Evolutionary conservation across 345 rosid species (phyloP).

Genomic region (Arabidopsis arenosa): DNA sequence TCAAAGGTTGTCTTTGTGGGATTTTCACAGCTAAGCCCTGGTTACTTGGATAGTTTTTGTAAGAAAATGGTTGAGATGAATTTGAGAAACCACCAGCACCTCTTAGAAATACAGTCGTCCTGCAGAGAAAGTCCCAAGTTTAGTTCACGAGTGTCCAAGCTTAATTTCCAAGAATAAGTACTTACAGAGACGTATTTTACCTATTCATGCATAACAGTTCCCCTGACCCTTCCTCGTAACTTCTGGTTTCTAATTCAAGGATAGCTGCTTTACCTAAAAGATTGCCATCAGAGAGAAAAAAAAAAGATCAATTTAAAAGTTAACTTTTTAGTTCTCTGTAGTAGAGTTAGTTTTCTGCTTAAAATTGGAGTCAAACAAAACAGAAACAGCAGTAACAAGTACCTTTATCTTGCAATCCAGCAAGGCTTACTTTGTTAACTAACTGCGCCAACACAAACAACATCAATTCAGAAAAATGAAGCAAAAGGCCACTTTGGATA

Average conservation of each 20-base stretch:
- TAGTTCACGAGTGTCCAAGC: slow-evolving; percentile 8
- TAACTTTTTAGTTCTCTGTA: background rate
- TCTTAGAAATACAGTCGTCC: slow-evolving; percentile 65
- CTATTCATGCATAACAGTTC: slow-evolving; percentile 80
- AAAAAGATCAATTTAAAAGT: background rate
- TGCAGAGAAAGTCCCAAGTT: slow-evolving; percentile 44
- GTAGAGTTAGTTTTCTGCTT: background rate
- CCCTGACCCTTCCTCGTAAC: slow-evolving; percentile 71
- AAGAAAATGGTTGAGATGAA: slow-evolving; percentile 69
- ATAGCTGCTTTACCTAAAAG: slow-evolving; percentile 87
- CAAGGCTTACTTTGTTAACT: slow-evolving; percentile 64
- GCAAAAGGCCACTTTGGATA: background rate
- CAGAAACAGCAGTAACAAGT: background rate
- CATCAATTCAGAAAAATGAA: slow-evolving; percentile 10
- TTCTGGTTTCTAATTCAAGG: slow-evolving; percentile 74
- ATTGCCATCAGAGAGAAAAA: slow-evolving; percentile 9
- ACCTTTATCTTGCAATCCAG: slow-evolving; percentile 96
- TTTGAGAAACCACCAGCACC: slow-evolving; percentile 97
- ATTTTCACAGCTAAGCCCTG: slow-evolving; percentile 65
- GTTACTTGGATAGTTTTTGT: slow-evolving; percentile 67
- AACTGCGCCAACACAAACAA: slow-evolving; percentile 56
- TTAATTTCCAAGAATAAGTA: background rate
- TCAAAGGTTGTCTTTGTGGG: slow-evolving; percentile 68
- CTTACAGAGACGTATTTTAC: slow-evolving; percentile 46
- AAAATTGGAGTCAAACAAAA: background rate